Base-by-base conservation (phyloP, 257 asterid genomes). In the Solanum commersonii region DNA sequence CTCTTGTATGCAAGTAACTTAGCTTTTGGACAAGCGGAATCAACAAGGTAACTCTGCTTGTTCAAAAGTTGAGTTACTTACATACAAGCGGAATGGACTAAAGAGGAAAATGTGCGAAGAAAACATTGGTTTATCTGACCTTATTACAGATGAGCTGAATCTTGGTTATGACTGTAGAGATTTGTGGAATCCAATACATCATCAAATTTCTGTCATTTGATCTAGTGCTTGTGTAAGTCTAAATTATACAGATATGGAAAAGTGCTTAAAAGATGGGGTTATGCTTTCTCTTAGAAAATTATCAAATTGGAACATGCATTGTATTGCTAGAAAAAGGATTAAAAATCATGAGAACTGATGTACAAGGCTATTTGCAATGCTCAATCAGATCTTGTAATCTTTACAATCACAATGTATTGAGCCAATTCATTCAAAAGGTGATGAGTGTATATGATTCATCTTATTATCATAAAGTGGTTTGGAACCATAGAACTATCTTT, bases 21-120 rank as follows among this genome's bases (percentile, higher is more conserved):
- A 44, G 52, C 52, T 46, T 46, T 14, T 46, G 56, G 14, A 13
- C 56, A 14, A 46, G 56, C 56, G 20, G 7, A 46, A 46, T 46
- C 56, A 13, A 46, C 52, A 44, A 12, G 52, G 52, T 46, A 13
- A 65, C 40, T 84, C 60, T 67, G 2, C 34, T 70, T 31, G 38
- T 27, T 60, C 63, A 84, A 34, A 84, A 37, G 42, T 77, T 44
- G 38, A 84, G 87, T 65, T 84, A 84, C 27, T 84, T 60, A 89
- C 92, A 76, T 95, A 94, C 87, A 88, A 72, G 89, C 81, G 94
- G 87, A 93, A 88, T 83, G 90, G 82, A 46, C 72, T 78, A 85
- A 91, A 85, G 91, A 89, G 90, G 91, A 94, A 92, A 86, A 88
- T 89, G 87, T 67, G 89, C 46, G 76, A 86, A 87, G 91, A 84